Evolutionary conservation across 192 early-diverging fungal species (phyloP).

Genomic region (Lunasporangiospora selenospora): DNA sequence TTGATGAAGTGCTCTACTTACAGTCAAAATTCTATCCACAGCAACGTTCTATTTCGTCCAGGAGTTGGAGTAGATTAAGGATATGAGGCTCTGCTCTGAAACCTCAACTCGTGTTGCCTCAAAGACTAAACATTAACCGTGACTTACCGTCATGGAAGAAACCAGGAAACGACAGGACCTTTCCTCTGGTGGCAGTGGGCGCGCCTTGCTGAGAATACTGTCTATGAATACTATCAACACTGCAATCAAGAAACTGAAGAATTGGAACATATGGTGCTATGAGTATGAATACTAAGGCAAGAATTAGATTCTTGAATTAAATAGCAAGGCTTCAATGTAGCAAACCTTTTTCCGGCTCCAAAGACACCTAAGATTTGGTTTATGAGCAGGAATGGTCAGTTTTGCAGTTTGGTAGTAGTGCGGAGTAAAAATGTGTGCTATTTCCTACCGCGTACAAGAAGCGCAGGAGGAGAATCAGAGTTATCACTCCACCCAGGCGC

Average conservation of each 20-base stretch:
- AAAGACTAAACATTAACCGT: not conserved
- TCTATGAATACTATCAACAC: conserved; percentile 68
- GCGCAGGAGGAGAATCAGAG: conserved; percentile 33
- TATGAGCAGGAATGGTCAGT: too few relatives aligned
- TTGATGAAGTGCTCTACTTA: too few relatives aligned
- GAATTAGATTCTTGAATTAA: not conserved
- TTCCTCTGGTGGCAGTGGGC: conserved; percentile 8
- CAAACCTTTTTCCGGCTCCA: conserved; percentile 77
- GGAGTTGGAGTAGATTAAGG: too few relatives aligned
- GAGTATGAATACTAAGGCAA: not conserved
- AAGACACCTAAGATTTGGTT: conserved; percentile 62
- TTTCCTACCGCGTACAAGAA: conserved; percentile 53
- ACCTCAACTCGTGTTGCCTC: too few relatives aligned
- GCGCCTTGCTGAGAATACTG: conserved; percentile 53
- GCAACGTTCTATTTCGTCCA: conserved; percentile 64
- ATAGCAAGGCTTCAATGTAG: not conserved
- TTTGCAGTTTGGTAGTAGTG: too few relatives aligned
- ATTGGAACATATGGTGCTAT: too few relatives aligned
- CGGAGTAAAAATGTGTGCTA: too few relatives aligned
- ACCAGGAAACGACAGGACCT: conserved; percentile 62
- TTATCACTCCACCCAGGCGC: conserved; percentile 47
- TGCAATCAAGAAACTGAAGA: conserved; percentile 68
- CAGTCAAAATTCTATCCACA: conserved; percentile 74
- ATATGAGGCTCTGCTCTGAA: not conserved
- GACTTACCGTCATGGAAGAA: conserved; percentile 69